Percentiles rank a stretch among this genome's conserved stretches.
Evolutionary conservation across 192 early-diverging fungal genomes (phyloP).

Genomic region (Spizellomyces punctatus): DNA sequence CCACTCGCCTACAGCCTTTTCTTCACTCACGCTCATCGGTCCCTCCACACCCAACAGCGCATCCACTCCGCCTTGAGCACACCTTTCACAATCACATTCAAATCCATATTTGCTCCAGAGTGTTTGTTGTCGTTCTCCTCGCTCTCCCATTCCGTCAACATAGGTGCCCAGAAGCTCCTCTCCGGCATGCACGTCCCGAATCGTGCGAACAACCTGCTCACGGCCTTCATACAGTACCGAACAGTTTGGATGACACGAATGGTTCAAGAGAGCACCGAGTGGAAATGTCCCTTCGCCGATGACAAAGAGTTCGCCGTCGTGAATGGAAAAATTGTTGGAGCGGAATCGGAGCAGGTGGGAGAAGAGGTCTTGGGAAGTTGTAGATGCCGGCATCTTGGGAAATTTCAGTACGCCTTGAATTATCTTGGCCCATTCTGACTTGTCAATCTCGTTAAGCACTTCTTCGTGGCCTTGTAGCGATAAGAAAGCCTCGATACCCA

Average conservation of each 20-base stretch:
- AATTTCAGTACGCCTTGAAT: neutral
- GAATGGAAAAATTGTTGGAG: conserved; percentile 67
- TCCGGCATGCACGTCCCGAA: conserved; percentile 54
- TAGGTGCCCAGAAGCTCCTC: conserved; percentile 62
- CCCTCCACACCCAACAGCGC: neutral
- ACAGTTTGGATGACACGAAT: conserved; percentile 69
- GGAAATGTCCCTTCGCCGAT: conserved; percentile 64
- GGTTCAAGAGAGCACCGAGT: conserved; percentile 64
- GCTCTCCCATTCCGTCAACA: conserved; percentile 52
- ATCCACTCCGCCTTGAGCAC: conserved; percentile 14
- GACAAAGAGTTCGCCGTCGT: conserved; percentile 62
- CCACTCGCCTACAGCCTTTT: neutral
- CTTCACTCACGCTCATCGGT: neutral
- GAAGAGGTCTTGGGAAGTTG: conserved; percentile 37
- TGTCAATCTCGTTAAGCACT: neutral
- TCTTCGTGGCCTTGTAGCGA: neutral
- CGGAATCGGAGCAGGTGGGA: conserved; percentile 58
- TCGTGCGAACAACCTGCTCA: conserved; percentile 50
- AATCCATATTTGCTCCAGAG: conserved; percentile 57
- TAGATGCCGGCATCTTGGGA: neutral
- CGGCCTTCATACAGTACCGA: conserved; percentile 51
- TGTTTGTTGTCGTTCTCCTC: conserved; percentile 22
- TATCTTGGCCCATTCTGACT: neutral
- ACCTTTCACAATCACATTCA: conserved; percentile 50
- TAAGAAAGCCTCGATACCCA: conserved; percentile 7